Base-by-base conservation (phyloP, 257 asterid species). In the Nicotiana sylvestris region DNA sequence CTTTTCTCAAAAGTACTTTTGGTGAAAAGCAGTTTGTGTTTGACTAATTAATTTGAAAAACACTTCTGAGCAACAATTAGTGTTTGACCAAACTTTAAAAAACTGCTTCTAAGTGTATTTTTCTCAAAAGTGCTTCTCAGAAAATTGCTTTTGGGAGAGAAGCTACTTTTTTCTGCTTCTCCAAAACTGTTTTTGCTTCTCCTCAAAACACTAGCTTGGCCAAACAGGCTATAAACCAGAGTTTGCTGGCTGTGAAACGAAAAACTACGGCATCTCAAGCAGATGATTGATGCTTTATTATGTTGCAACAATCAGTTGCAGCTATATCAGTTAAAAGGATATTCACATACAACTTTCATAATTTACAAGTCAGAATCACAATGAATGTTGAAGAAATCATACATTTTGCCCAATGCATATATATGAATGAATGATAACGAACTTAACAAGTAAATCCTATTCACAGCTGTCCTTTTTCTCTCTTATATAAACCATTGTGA, bases 391-490 rank as follows among this genome's bases (percentile, higher is more conserved):
- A 65, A 65, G 39, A 74, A 49, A 9, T 17, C 62, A 76, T 15
- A 76, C 27, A 76, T 3, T 29, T 49, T 76, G 16, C 11, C 35
- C 25, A 33, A 15, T 46, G n/a, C 6, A 1, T 32, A 46, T 11
- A n/a, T 21, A 62, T 76, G 29, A 51, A 13, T 51, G 80, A 51
- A 15, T 76, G 64, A 25, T 46, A 29, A 4, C 16, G 80, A 29
- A 27, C 46, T 51, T 49, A 61, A 76, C 64, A 76, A 51, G 80
- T 76, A 76, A 51, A 64, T 76, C 43, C 43, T 76, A 76, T 76
- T 29, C 51, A 76, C 80, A 76, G 46, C 53, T 51, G 65, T 49
- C 27, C 15, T 15, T 74, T 62, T 74, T 11, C 53, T 6, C 58
- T 25, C 17, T 12, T 15, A 53, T 11, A 53, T 12, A 13, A 46